These are phyloP conservation scores for Boletus bicolor DNA, from an alignment of 768 basidiomycete genomes.

Conservation along the genomic window DNA sequence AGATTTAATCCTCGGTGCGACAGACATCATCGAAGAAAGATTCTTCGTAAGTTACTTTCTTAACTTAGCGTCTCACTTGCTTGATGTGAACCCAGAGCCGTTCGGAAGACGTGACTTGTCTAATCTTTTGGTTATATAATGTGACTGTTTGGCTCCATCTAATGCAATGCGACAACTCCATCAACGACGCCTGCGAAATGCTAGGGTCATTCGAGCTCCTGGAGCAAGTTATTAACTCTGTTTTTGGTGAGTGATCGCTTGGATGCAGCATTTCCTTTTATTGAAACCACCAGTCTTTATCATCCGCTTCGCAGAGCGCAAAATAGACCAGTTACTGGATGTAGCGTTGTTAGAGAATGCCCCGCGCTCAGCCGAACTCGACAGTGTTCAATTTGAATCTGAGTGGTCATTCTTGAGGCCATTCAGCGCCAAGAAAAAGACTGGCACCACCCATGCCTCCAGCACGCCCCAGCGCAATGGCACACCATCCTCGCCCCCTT, in stretches of 20 bases:
- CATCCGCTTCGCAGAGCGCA: conserved; percentile 86
- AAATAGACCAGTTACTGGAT: conserved; percentile 85
- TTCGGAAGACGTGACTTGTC: conserved; percentile 79
- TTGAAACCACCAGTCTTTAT: conserved; percentile 69
- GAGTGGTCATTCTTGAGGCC: conserved; percentile 92
- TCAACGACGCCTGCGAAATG: conserved; percentile 77
- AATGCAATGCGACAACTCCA: conserved; percentile 78
- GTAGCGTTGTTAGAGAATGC: conserved; percentile 78
- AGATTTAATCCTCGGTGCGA: conserved; percentile 86
- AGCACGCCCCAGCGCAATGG: conserved; percentile 34
- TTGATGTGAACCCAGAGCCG: conserved; percentile 51
- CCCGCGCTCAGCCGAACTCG: conserved; percentile 73
- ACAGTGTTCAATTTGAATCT: conserved; percentile 87
- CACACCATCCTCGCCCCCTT: conserved; percentile 48
- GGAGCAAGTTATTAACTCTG: conserved; percentile 90
- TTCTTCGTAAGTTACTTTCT: conserved; percentile 70
- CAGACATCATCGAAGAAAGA: conserved; percentile 87
- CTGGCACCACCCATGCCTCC: conserved; percentile 22
- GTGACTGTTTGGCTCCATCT: conserved; percentile 87
- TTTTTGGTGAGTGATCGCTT: conserved; percentile 63
- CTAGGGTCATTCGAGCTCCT: conserved; percentile 82
- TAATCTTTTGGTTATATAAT: conserved; percentile 96
- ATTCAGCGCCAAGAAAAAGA: conserved; percentile 62
- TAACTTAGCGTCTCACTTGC: conserved; percentile 2
- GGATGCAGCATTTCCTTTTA: neutral